These are phyloP conservation scores for Tetrapisispora nanseiensis DNA, from an alignment of 805 yeast genomes.

Conservation along the genomic window DNA sequence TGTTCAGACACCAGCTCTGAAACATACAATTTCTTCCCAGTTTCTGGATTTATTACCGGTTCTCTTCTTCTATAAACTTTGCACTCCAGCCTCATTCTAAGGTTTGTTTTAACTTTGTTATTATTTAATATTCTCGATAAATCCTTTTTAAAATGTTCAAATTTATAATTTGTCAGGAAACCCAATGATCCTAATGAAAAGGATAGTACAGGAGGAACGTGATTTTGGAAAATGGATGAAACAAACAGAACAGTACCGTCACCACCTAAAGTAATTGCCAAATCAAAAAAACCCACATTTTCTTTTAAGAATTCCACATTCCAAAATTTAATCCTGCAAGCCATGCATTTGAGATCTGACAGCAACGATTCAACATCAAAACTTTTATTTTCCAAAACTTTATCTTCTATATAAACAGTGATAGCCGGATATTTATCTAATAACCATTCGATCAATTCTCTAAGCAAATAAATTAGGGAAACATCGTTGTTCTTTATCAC, in stretches of 20 bases:
- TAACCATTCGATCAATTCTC: conserved; percentile 75
- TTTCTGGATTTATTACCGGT: conserved; percentile 31
- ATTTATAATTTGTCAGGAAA: conserved; percentile 77
- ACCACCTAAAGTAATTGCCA: conserved; percentile 86
- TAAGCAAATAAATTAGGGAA: conserved; percentile 60
- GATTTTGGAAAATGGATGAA: conserved; percentile 71
- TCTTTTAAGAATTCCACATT: conserved; percentile 42
- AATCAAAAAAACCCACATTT: conserved; percentile 46
- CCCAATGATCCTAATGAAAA: conserved; percentile 89
- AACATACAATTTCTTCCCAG: conserved; percentile 34
- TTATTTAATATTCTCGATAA: conserved; percentile 46
- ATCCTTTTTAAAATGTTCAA: conserved; percentile 56
- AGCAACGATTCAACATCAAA: conserved; percentile 51
- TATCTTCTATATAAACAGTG: conserved; percentile 64
- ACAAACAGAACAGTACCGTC: conserved; percentile 93
- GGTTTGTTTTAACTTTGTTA: conserved; percentile 63
- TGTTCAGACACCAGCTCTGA: conserved; percentile 39
- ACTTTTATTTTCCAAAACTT: conserved; percentile 48
- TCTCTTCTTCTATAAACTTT: conserved; percentile 43
- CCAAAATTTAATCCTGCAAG: conserved; percentile 54
- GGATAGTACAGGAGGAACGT: conserved; percentile 86
- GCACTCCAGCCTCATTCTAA: conserved; percentile 84
- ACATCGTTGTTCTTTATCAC: conserved; percentile 88
- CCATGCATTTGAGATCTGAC: conserved; percentile 35
- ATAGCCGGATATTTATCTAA: conserved; percentile 33